phyloP scores from a whole-genome alignment of 1,284 basidiomycete genomes.

The Polyporus tsugae region DNA sequence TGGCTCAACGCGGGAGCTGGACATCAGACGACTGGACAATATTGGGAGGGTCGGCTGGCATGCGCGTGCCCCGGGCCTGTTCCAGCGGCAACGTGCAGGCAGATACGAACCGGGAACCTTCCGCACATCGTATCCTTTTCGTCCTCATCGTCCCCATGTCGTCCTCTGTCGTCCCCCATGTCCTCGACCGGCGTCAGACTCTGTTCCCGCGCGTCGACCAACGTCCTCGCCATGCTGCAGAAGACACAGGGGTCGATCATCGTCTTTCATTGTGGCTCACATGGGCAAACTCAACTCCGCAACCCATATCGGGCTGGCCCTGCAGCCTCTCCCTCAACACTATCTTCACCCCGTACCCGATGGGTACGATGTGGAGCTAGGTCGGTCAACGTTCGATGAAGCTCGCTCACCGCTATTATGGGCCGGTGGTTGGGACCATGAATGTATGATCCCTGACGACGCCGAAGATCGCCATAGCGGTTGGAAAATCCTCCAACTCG shows the following conservation, averaged over 20 bases:
- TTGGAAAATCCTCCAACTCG: conserved; percentile 10
- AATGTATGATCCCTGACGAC: background rate
- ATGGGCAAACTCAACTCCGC: background rate
- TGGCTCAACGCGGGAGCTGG: background rate
- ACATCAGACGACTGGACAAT: background rate
- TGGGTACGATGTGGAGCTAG: background rate
- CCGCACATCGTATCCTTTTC: background rate
- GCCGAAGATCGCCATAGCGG: conserved; percentile 18
- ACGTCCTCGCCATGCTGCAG: background rate
- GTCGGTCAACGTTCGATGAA: background rate
- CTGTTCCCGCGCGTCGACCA: background rate
- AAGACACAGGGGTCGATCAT: conserved; percentile 4
- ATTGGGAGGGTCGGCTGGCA: background rate
- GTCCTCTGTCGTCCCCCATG: background rate
- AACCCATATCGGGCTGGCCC: background rate
- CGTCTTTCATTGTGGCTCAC: background rate
- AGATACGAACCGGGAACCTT: background rate
- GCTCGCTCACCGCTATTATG: conserved; percentile 15
- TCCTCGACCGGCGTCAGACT: background rate
- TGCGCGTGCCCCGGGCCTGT: too few species aligned
- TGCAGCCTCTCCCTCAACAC: background rate
- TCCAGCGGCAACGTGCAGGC: conserved; percentile 4
- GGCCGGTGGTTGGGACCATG: background rate
- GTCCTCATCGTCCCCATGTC: background rate
- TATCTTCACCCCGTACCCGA: background rate